Evolutionary conservation across 306 rosid species (phyloP).

Genomic region (Ceratonia siliqua): DNA sequence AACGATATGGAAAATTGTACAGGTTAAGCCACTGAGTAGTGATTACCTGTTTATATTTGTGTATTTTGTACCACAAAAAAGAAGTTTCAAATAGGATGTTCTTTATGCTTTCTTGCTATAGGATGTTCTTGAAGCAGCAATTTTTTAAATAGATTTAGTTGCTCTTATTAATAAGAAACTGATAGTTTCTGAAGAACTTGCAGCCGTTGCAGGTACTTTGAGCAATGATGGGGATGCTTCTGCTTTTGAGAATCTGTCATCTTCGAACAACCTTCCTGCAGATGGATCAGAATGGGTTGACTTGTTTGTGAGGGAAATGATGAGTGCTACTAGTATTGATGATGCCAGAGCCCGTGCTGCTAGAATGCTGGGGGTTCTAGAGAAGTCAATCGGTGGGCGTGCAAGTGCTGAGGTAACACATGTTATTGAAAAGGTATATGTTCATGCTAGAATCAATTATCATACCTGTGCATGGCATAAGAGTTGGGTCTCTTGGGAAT

Average conservation of each 20-base stretch:
- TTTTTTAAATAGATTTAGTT: background rate
- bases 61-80: background rate
- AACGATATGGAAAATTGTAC: background rate
- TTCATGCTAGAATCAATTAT: conserved; percentile 12
- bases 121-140: no score
- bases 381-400: conserved; percentile 70
- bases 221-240: conserved; percentile 44
- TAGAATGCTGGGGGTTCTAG: conserved; percentile 74
- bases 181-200: background rate
- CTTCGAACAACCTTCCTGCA: conserved; percentile 56
- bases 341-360: conserved; percentile 87
- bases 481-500: background rate
- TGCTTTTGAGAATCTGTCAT: conserved; percentile 48
- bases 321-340: conserved; percentile 69
- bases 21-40: background rate
- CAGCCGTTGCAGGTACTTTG: conserved; percentile 57
- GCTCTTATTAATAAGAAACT: background rate
- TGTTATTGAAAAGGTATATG: conserved; percentile 62
- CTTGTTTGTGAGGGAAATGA: conserved; percentile 83
- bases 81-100: background rate
- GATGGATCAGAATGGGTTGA: conserved; percentile 93
- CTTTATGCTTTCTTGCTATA: background rate
- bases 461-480: background rate
- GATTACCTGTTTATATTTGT: background rate
- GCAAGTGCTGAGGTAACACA: conserved; percentile 70